Evolutionary conservation across 805 yeast species (phyloP).

Genomic region (Zygosaccharomyces rouxii): DNA sequence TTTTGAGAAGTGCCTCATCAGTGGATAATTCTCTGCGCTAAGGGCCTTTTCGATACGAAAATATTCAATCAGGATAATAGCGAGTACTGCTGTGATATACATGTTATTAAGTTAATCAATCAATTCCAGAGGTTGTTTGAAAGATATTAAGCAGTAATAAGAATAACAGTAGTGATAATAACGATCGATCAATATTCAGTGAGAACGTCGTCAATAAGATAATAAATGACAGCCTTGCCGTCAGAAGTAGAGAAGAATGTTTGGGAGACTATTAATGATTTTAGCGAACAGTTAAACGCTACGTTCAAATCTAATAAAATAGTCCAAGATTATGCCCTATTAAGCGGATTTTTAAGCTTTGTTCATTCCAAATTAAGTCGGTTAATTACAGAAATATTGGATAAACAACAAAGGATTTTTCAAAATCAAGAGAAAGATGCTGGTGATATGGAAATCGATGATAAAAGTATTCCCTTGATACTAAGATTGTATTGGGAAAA

Average conservation of each 20-base stretch:
- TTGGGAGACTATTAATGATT: conserved; percentile 17
- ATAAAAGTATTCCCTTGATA: conserved; percentile 21
- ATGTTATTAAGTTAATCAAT: neutral
- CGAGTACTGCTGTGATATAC: conserved; percentile 2
- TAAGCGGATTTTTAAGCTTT: conserved; percentile 28
- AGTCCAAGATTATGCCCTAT: conserved; percentile 27
- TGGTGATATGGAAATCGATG: conserved; percentile 9
- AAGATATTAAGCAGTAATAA: conserved; percentile 1
- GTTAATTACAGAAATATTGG: conserved; percentile 13
- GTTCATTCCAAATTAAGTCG: conserved; percentile 28
- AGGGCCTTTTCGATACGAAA: conserved; percentile 1
- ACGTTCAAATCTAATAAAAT: conserved; percentile 26
- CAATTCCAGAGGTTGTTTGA: neutral
- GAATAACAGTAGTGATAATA: neutral
- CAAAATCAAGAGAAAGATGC: conserved; percentile 3
- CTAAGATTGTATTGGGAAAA: conserved; percentile 57
- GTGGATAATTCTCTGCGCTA: conserved; percentile 5
- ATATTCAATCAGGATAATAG: conserved; percentile 1
- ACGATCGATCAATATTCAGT: neutral
- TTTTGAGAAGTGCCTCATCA: conserved; percentile 5
- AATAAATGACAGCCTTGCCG: conserved; percentile 14
- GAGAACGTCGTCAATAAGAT: conserved; percentile 1
- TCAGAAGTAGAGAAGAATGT: conserved; percentile 18
- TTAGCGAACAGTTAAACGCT: conserved; percentile 21
- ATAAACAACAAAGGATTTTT: conserved; percentile 7